phyloP scores from a whole-genome alignment of 2,329 filamentous ascomycete genomes.

The Aspergillus sclerotialis region DNA sequence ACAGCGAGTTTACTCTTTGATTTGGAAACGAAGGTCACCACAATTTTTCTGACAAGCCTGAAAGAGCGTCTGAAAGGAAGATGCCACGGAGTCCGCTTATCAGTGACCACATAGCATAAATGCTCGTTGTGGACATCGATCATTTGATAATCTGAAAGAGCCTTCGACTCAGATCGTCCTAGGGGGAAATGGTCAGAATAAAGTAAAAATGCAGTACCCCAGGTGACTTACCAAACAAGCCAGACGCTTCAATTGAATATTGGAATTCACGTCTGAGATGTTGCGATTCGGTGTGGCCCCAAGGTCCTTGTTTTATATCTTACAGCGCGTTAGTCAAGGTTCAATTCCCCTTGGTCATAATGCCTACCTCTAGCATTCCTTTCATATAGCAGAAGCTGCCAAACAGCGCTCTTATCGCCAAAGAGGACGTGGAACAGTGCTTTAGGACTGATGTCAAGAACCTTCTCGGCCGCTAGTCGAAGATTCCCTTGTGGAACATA shows the following conservation, averaged over 20 bases:
- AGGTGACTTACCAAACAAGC: slow-evolving; percentile 53
- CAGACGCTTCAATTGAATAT: slow-evolving; percentile 65
- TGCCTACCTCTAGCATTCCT: slow-evolving; percentile 57
- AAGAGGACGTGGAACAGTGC: slow-evolving; percentile 94
- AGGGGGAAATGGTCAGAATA: slow-evolving; percentile 6
- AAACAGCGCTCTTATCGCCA: slow-evolving; percentile 91
- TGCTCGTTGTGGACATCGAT: slow-evolving; percentile 80
- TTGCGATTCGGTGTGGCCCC: slow-evolving; percentile 64
- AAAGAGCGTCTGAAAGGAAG: slow-evolving; percentile 74
- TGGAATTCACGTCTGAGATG: slow-evolving; percentile 71
- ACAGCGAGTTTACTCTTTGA: slow-evolving; percentile 86
- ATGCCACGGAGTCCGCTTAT: slow-evolving; percentile 67
- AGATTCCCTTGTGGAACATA: slow-evolving; percentile 81
- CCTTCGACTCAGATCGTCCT: slow-evolving; percentile 47
- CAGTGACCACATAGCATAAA: slow-evolving; percentile 60
- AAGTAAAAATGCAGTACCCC: background rate
- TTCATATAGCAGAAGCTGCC: slow-evolving; percentile 84
- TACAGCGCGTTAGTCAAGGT: slow-evolving; percentile 11
- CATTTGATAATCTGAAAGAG: slow-evolving; percentile 73
- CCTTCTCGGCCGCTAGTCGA: slow-evolving; percentile 65
- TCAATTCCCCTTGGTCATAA: background rate
- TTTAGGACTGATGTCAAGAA: slow-evolving; percentile 88
- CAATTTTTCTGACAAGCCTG: slow-evolving; percentile 78
- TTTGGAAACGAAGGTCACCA: slow-evolving; percentile 89
- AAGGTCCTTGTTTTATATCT: slow-evolving; percentile 79